These are phyloP conservation scores for Coniochaeta ligniaria DNA, from an alignment of 2,329 filamentous ascomycete species.

Conservation along the genomic window DNA sequence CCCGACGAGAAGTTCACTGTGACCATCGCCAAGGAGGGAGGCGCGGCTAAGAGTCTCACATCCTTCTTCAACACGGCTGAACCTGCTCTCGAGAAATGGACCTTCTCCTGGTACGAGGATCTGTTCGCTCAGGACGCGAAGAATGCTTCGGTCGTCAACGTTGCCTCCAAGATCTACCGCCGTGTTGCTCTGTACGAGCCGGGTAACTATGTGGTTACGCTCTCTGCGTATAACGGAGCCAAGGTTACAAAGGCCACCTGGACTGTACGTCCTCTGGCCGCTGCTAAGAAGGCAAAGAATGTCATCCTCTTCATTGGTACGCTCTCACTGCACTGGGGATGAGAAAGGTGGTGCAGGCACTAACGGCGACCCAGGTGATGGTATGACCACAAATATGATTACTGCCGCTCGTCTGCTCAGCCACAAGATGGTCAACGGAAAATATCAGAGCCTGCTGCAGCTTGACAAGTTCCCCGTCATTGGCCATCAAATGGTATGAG, in stretches of 20 bases:
- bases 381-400: slow-evolving; percentile 72
- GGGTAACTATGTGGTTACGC: slow-evolving; percentile 68
- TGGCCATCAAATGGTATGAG: slow-evolving; percentile 69
- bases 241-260: slow-evolving; percentile 66
- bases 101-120: slow-evolving; percentile 80
- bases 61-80: slow-evolving; percentile 65
- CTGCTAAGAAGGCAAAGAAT: slow-evolving; percentile 73
- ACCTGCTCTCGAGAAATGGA: slow-evolving; percentile 71
- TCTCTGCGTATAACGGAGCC: slow-evolving; percentile 67
- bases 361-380: slow-evolving; percentile 28
- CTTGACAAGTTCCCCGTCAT: slow-evolving; percentile 81
- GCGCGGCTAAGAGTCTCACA: slow-evolving; percentile 44
- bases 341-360: background rate
- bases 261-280: slow-evolving; percentile 64
- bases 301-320: slow-evolving; percentile 76
- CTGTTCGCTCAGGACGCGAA: slow-evolving; percentile 68
- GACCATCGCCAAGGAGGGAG: slow-evolving; percentile 62
- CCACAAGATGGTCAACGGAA: slow-evolving; percentile 78
- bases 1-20: slow-evolving; percentile 72
- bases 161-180: slow-evolving; percentile 72
- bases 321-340: background rate
- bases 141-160: slow-evolving; percentile 67
- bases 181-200: slow-evolving; percentile 70
- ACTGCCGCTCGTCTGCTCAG: slow-evolving; percentile 73
- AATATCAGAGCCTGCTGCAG: slow-evolving; percentile 68